phyloP scores from a whole-genome alignment of 768 basidiomycete genomes.

The Naematelia aurantialba region DNA sequence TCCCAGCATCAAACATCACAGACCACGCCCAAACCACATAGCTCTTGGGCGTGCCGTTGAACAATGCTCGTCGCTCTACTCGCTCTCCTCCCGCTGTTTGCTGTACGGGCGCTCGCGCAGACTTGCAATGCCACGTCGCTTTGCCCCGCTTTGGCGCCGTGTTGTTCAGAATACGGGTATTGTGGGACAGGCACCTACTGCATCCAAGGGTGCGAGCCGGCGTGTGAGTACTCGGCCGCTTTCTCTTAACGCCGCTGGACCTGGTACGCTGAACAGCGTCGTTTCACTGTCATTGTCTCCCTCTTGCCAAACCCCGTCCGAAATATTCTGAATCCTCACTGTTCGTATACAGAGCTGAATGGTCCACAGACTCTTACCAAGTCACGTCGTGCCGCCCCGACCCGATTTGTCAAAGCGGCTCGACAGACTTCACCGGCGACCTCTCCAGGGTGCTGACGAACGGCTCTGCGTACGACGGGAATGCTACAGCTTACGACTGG shows the following conservation, averaged over 20 bases:
- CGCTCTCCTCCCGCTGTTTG: slow-evolving; percentile 7
- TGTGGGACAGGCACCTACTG: slow-evolving; percentile 62
- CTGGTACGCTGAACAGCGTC: no score
- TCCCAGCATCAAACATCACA: no score
- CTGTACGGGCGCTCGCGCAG: slow-evolving; percentile 22
- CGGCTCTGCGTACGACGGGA: slow-evolving; percentile 66
- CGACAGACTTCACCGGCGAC: slow-evolving; percentile 24
- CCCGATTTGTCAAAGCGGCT: slow-evolving; percentile 66
- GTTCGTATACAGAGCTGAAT: no score
- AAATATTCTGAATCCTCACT: not conserved
- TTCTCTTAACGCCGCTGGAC: no score
- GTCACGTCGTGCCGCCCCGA: slow-evolving; percentile 63
- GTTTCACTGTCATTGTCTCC: no score
- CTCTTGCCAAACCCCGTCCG: not conserved
- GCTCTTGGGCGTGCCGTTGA: no score
- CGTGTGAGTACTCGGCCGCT: slow-evolving; percentile 53
- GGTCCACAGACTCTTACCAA: slow-evolving; percentile 56
- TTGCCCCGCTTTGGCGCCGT: slow-evolving; percentile 36
- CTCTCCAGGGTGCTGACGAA: slow-evolving; percentile 66
- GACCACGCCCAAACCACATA: no score
- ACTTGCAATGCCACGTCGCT: slow-evolving; percentile 26
- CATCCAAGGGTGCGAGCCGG: slow-evolving; percentile 80
- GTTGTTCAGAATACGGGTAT: slow-evolving; percentile 58
- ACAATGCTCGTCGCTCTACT: no score
- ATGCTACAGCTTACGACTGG: slow-evolving; percentile 62